Evolutionary conservation across 2,329 filamentous ascomycete genomes (phyloP).

Genomic region (Epichloe baconii): DNA sequence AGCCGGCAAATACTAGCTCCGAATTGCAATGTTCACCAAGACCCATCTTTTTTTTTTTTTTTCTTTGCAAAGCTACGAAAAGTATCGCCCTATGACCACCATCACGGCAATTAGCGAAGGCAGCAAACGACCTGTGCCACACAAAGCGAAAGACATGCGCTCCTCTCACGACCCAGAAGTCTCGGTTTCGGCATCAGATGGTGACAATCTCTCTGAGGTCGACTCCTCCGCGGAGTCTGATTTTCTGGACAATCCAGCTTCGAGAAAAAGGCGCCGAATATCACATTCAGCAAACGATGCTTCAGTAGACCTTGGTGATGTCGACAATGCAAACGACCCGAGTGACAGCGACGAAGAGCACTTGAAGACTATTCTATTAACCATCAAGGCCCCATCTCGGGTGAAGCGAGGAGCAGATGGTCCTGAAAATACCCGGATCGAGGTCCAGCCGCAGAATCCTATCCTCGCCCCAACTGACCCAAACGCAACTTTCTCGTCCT

Average conservation of each 20-base stretch:
- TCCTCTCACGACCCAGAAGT: not conserved
- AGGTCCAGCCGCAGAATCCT: slow-evolving; percentile 15
- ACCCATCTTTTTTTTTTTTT: not conserved
- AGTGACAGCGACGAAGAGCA: slow-evolving; percentile 19
- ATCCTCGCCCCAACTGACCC: slow-evolving; percentile 40
- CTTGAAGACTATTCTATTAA: slow-evolving; percentile 23
- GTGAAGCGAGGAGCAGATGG: slow-evolving; percentile 28
- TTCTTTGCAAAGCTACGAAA: not conserved
- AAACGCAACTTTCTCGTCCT: slow-evolving; percentile 54
- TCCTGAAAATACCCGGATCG: slow-evolving; percentile 9
- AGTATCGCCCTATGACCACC: not conserved
- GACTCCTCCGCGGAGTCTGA: slow-evolving; percentile 31
- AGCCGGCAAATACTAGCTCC: no score
- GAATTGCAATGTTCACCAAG: no score
- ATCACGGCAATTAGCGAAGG: not conserved
- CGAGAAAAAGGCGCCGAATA: slow-evolving; percentile 33
- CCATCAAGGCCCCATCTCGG: slow-evolving; percentile 39
- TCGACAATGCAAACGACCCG: slow-evolving; percentile 18
- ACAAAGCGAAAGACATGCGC: not conserved
- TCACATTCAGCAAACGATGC: slow-evolving; percentile 17
- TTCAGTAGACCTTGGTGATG: slow-evolving; percentile 9
- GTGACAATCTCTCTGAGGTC: slow-evolving; percentile 8
- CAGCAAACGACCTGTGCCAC: not conserved
- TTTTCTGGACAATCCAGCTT: slow-evolving; percentile 30
- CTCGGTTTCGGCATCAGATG: not conserved